These are phyloP conservation scores for apple (Malus domestica) DNA, from an alignment of 306 rosid genomes.

Conservation along the genomic window DNA sequence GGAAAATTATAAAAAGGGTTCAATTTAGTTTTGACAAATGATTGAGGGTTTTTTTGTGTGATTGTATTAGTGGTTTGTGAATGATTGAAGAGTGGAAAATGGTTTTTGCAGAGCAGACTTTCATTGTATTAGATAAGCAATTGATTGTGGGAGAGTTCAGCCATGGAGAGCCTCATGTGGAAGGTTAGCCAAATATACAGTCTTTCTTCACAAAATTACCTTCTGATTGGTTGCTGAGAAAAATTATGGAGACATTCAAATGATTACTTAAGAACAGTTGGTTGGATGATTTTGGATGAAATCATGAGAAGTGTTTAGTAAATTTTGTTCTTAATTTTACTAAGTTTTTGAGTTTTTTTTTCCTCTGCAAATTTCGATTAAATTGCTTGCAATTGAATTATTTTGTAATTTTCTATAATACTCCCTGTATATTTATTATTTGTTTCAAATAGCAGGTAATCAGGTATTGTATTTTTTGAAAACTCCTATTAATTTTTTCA, in stretches of 20 bases:
- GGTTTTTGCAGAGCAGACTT: slow-evolving; percentile 60
- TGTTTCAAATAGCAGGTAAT: too few species aligned
- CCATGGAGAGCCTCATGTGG: slow-evolving; percentile 65
- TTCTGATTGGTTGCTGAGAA: neutral
- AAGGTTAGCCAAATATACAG: slow-evolving; percentile 37
- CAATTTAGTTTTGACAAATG: too few species aligned
- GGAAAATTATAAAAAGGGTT: neutral
- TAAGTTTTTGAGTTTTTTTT: too few species aligned
- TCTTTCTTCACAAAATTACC: neutral
- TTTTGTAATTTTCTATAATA: too few species aligned
- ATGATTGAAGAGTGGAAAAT: slow-evolving; percentile 5
- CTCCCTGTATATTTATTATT: too few species aligned
- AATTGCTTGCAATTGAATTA: too few species aligned
- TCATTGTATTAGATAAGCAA: slow-evolving; percentile 68
- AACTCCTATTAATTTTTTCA: too few species aligned
- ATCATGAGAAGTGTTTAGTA: neutral
- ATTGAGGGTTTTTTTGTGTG: neutral
- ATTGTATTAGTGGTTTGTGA: neutral
- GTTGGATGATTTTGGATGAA: neutral
- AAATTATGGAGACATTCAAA: neutral
- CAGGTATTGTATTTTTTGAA: too few species aligned
- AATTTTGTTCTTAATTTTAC: too few species aligned
- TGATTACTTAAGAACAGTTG: too few species aligned
- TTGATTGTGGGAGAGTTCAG: slow-evolving; percentile 47
- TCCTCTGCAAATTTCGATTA: too few species aligned